Percentiles rank a stretch among this genome's conserved stretches.
Conservation (phyloP, 805 yeast species). For the Starmerella powellii region DNA sequence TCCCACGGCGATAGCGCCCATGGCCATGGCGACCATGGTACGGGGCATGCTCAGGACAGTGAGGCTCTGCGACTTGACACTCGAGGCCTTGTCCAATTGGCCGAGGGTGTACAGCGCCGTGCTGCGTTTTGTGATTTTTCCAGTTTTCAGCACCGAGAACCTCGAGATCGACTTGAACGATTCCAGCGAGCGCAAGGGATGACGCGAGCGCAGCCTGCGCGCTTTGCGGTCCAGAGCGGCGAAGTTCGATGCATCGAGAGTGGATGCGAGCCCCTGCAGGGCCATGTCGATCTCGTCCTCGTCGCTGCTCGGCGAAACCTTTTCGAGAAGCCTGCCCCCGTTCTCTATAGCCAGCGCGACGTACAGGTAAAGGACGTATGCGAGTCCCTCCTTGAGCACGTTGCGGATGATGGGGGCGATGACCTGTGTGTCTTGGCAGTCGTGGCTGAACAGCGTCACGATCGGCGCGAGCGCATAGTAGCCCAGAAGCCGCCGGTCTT, state of each 20-base stretch:
- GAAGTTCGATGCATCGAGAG: constrained; percentile 13
- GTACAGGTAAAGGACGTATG: constrained; percentile 48
- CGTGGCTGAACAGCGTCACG: constrained; percentile 70
- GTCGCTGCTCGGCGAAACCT: constrained; percentile 27
- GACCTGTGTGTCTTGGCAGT: constrained; percentile 38
- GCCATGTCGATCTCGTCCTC: constrained; percentile 35
- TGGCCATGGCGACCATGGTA: constrained; percentile 10
- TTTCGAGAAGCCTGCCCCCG: constrained; percentile 27
- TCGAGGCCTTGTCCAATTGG: constrained; percentile 12
- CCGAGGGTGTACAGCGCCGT: constrained; percentile 13
- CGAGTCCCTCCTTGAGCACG: constrained; percentile 45
- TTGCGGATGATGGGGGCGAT: constrained; percentile 58
- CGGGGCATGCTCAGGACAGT: neutral
- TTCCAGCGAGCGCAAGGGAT: constrained; percentile 17
- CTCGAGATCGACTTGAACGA: constrained; percentile 25
- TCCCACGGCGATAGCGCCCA: constrained; percentile 16
- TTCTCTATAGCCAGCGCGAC: constrained; percentile 31
- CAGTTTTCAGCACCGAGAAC: constrained; percentile 29
- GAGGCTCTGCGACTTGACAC: neutral
- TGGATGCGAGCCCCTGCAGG: constrained; percentile 26
- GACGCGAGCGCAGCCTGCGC: constrained; percentile 14
- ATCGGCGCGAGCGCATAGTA: constrained; percentile 64
- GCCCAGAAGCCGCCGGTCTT: constrained; percentile 34
- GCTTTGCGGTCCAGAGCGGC: constrained; percentile 19
- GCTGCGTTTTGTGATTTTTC: constrained; percentile 18